phyloP scores from a whole-genome alignment of 306 rosid genomes.

The Castanopsis chinensis region DNA sequence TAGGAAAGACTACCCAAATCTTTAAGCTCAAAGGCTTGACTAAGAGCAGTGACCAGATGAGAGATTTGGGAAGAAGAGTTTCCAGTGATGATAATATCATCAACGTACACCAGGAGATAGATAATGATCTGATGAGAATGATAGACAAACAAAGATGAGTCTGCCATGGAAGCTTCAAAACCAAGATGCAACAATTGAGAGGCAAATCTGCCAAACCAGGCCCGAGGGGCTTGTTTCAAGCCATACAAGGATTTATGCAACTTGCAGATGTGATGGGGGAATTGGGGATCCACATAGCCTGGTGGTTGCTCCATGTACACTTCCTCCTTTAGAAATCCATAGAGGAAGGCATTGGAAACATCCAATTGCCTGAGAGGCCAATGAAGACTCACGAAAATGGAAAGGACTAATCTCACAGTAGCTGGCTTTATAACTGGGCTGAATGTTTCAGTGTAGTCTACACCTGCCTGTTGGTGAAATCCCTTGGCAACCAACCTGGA shows the following conservation, averaged over 20 bases:
- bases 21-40: no score
- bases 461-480: no score
- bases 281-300: background rate
- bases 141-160: no score
- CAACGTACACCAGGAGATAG: no score
- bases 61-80: no score
- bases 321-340: background rate
- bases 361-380: background rate
- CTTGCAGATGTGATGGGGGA: background rate
- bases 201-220: background rate
- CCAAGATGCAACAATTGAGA: no score
- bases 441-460: background rate
- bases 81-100: no score
- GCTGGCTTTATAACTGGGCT: background rate
- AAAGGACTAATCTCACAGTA: background rate
- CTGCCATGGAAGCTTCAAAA: background rate
- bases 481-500: no score
- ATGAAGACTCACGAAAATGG: background rate
- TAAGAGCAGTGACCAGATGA: no score
- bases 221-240: background rate
- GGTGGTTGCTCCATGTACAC: background rate
- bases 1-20: no score
- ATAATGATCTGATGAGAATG: no score
- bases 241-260: background rate
- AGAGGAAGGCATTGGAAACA: background rate